Conservation (phyloP, 1,139 yeast genomes). For the Ashbya aceris region DNA sequence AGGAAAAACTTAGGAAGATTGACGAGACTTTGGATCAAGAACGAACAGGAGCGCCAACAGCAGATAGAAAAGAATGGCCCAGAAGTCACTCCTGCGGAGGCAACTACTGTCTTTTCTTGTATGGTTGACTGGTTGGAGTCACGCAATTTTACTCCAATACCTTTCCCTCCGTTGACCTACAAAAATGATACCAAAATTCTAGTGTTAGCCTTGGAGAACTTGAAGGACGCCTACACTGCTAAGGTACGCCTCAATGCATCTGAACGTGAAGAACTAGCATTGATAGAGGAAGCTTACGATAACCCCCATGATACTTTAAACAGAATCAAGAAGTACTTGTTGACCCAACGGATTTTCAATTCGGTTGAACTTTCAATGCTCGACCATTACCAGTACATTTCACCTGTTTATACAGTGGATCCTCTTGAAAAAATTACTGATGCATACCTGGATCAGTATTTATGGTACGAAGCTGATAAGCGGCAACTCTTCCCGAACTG, state of each 20-base stretch:
- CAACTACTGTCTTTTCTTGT: slow-evolving; percentile 74
- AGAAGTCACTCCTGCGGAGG: slow-evolving; percentile 75
- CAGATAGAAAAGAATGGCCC: slow-evolving; percentile 83
- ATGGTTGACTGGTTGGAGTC: slow-evolving; percentile 93
- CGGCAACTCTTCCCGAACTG: slow-evolving; percentile 86
- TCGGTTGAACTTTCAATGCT: slow-evolving; percentile 84
- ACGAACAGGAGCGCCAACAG: slow-evolving; percentile 83
- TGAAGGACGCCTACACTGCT: slow-evolving; percentile 78
- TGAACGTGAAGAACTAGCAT: slow-evolving; percentile 85
- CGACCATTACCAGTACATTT: slow-evolving; percentile 77
- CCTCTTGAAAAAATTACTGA: slow-evolving; percentile 94
- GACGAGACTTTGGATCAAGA: slow-evolving; percentile 85
- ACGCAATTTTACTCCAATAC: slow-evolving; percentile 75
- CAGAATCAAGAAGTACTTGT: slow-evolving; percentile 68
- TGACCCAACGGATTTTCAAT: slow-evolving; percentile 87
- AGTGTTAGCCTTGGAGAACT: slow-evolving; percentile 78
- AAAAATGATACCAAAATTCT: slow-evolving; percentile 88
- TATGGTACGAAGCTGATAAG: slow-evolving; percentile 93
- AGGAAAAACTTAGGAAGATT: slow-evolving; percentile 86
- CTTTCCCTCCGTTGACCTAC: slow-evolving; percentile 87
- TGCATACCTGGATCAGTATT: slow-evolving; percentile 88
- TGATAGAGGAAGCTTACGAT: slow-evolving; percentile 94
- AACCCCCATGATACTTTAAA: slow-evolving; percentile 90
- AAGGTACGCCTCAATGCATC: slow-evolving; percentile 75
- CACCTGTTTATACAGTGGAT: slow-evolving; percentile 82